These are phyloP conservation scores for Reticulascus tulasneorum DNA, from an alignment of 2,329 filamentous ascomycete genomes.

Conservation along the genomic window DNA sequence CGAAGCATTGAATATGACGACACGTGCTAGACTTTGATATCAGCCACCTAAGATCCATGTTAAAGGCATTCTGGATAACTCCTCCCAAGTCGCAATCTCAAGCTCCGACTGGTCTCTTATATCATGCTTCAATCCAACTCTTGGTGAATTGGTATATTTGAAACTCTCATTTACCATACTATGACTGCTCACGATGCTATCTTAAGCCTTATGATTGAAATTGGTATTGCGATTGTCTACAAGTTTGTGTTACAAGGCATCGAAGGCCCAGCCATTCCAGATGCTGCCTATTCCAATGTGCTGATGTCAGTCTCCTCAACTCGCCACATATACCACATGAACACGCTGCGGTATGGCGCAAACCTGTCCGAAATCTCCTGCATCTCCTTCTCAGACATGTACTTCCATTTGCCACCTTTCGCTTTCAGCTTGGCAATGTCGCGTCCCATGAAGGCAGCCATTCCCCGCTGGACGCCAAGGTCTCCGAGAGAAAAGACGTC, in stretches of 20 bases:
- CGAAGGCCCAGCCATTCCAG: not conserved
- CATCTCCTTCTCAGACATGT: slow-evolving; percentile 95
- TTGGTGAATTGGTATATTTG: too few relatives aligned
- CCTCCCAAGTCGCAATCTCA: too few relatives aligned
- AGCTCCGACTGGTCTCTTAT: too few relatives aligned
- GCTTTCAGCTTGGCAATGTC: slow-evolving; percentile 81
- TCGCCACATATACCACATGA: slow-evolving; percentile 99
- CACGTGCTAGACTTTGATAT: too few relatives aligned
- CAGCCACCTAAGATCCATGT: too few relatives aligned
- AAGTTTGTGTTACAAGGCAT: not conserved
- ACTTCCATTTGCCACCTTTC: slow-evolving; percentile 87
- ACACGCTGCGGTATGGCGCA: slow-evolving; percentile 81
- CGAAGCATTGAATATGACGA: too few relatives aligned
- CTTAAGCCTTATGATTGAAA: too few relatives aligned
- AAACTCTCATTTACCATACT: too few relatives aligned
- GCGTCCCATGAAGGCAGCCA: slow-evolving; percentile 80
- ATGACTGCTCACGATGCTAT: too few relatives aligned
- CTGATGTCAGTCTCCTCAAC: slow-evolving; percentile 75
- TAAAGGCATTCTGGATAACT: too few relatives aligned
- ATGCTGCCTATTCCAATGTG: slow-evolving; percentile 42
- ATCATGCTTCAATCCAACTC: too few relatives aligned
- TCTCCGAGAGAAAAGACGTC: slow-evolving; percentile 93
- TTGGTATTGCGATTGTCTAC: too few relatives aligned
- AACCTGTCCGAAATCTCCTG: slow-evolving; percentile 74
- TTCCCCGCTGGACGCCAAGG: slow-evolving; percentile 88